Conservation (phyloP, 2,329 filamentous ascomycete genomes). For the Calycina marina region DNA sequence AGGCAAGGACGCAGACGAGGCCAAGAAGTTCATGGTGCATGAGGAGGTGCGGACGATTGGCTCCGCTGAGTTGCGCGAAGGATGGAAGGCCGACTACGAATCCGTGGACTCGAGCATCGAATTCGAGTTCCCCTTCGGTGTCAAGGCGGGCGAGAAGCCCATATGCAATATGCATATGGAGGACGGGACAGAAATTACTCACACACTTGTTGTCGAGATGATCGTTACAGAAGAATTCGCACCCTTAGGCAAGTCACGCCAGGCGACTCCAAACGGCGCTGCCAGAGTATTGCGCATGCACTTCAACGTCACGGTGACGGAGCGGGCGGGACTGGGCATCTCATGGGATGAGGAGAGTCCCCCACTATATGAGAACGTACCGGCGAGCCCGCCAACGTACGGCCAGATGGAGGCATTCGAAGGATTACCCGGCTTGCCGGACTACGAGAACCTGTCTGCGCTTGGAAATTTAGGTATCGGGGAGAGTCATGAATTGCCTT, state of each 20-base stretch:
- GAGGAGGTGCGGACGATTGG: slow-evolving; percentile 66
- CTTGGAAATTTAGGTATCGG: too few relatives aligned
- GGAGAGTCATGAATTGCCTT: too few relatives aligned
- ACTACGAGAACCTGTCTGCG: slow-evolving; percentile 18
- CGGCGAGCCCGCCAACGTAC: slow-evolving; percentile 68
- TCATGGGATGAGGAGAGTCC: slow-evolving; percentile 96
- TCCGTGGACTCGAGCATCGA: slow-evolving; percentile 60
- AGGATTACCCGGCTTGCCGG: slow-evolving; percentile 15
- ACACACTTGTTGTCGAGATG: slow-evolving; percentile 82
- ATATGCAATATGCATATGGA: slow-evolving; percentile 64
- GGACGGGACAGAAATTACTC: slow-evolving; percentile 64
- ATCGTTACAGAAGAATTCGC: slow-evolving; percentile 86
- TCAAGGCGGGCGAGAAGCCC: slow-evolving; percentile 43
- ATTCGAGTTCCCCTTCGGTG: slow-evolving; percentile 57
- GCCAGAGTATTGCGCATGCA: slow-evolving; percentile 87
- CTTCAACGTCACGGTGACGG: slow-evolving; percentile 71
- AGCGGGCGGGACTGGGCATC: slow-evolving; percentile 85
- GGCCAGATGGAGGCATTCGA: slow-evolving; percentile 11
- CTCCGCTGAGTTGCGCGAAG: slow-evolving; percentile 65
- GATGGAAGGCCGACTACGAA: slow-evolving; percentile 69
- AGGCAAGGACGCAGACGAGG: slow-evolving; percentile 23
- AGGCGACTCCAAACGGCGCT: slow-evolving; percentile 75
- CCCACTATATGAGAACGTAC: slow-evolving; percentile 87
- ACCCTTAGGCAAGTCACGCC: slow-evolving; percentile 49
- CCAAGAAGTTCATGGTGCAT: slow-evolving; percentile 55